Percentiles rank a stretch among this genome's conserved stretches.
phyloP scores from a whole-genome alignment of 257 asterid species.

The Buddleja alternifolia region DNA sequence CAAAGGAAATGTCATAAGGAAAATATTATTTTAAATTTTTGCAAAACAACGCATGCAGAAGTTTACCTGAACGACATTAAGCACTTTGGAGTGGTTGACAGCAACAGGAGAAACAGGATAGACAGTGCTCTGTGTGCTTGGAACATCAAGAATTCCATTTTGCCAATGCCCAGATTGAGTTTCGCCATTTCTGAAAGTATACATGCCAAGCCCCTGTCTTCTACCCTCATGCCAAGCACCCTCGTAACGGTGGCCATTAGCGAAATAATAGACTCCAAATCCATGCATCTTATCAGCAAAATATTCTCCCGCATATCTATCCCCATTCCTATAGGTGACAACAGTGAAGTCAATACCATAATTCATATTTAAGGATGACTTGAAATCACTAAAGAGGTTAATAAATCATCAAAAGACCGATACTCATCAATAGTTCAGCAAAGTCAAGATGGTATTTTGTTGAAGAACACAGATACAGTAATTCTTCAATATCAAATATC shows the following conservation, averaged over 20 bases:
- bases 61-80: slow-evolving; percentile 50
- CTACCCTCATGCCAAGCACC: slow-evolving; percentile 61
- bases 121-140: slow-evolving; percentile 41
- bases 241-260: slow-evolving; percentile 53
- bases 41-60: not conserved
- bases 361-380: slow-evolving; percentile 14
- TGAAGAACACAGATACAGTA: too few relatives aligned
- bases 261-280: slow-evolving; percentile 48
- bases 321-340: slow-evolving; percentile 41
- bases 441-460: too few relatives aligned
- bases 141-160: slow-evolving; percentile 45
- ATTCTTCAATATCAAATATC: too few relatives aligned
- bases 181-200: slow-evolving; percentile 47
- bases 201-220: slow-evolving; percentile 52
- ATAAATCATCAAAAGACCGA: too few relatives aligned
- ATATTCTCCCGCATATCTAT: slow-evolving; percentile 50
- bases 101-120: slow-evolving; percentile 38
- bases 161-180: slow-evolving; percentile 55
- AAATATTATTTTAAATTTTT: too few relatives aligned
- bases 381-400: not conserved
- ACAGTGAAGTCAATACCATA: slow-evolving; percentile 2
- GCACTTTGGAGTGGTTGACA: slow-evolving; percentile 49
- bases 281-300: slow-evolving; percentile 60
- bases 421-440: too few relatives aligned
- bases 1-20: too few relatives aligned